These are phyloP conservation scores for Phytophthora gonapodyides DNA, from an alignment of 352 stramenopile species.

Conservation along the genomic window DNA sequence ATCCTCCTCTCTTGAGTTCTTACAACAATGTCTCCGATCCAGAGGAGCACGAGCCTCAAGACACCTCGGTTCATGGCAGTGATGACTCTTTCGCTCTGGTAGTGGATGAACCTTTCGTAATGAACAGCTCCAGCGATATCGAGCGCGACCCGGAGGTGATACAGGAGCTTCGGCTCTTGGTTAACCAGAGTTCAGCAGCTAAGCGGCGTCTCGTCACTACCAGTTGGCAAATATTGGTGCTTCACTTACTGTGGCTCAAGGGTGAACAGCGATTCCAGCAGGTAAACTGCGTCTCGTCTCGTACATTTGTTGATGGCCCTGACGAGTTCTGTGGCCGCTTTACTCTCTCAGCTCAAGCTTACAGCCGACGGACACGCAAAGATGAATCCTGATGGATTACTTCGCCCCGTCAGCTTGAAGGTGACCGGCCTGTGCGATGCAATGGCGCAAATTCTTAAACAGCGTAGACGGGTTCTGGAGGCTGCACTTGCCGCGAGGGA, in stretches of 20 bases:
- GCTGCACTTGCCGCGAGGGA: slow-evolving; percentile 31
- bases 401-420: slow-evolving; percentile 2
- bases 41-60: slow-evolving; percentile 9
- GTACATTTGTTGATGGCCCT: neutral
- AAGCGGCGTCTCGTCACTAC: slow-evolving; percentile 31
- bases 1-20: too few relatives aligned
- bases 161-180: slow-evolving; percentile 46
- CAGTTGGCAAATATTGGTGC: slow-evolving; percentile 60
- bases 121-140: slow-evolving; percentile 18
- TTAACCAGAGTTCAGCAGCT: slow-evolving; percentile 39
- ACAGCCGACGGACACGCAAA: slow-evolving; percentile 14
- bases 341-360: slow-evolving; percentile 16
- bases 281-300: slow-evolving; percentile 18
- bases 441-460: slow-evolving; percentile 56
- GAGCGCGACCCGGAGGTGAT: slow-evolving; percentile 54
- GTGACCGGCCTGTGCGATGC: slow-evolving; percentile 27
- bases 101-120: neutral
- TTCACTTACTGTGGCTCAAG: slow-evolving; percentile 28
- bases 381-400: slow-evolving; percentile 11
- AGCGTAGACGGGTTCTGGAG: slow-evolving; percentile 39
- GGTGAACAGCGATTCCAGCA: slow-evolving; percentile 46
- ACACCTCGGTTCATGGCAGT: neutral
- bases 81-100: slow-evolving; percentile 7
- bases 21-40: neutral
- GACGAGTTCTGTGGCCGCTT: neutral